phyloP scores from a whole-genome alignment of 768 basidiomycete genomes.

The Cystobasidium ongulense region DNA sequence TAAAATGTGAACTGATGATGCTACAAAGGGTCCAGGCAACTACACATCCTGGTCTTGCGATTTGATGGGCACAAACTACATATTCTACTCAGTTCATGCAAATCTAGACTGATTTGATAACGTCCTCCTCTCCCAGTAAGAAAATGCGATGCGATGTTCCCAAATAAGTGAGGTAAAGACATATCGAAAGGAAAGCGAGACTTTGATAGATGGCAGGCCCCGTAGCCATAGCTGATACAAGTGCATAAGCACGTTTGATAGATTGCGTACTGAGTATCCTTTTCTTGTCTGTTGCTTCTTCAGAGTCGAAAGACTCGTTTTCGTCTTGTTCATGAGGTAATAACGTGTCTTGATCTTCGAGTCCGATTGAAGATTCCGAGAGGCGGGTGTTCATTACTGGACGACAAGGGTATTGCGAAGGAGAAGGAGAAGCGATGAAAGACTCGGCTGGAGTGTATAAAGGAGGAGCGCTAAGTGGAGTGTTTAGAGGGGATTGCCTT shows the following conservation, averaged over 20 bases:
- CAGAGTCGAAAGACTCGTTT: neutral
- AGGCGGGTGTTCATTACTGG: neutral
- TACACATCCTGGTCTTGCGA: too few species aligned
- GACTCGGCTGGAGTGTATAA: neutral
- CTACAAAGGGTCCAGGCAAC: too few species aligned
- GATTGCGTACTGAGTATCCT: neutral
- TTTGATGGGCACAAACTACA: too few species aligned
- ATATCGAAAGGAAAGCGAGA: neutral
- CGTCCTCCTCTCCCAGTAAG: neutral
- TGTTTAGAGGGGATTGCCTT: constrained; percentile 3
- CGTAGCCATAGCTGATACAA: neutral
- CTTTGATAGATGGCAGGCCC: neutral
- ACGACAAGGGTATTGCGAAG: constrained; percentile 5
- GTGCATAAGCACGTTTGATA: neutral
- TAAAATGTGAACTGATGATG: too few species aligned
- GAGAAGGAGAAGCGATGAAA: neutral
- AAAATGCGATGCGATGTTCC: neutral
- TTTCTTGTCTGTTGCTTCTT: neutral
- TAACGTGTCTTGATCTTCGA: neutral
- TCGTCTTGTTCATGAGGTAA: neutral
- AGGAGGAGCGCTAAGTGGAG: neutral
- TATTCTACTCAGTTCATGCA: neutral
- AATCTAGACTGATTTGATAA: too few species aligned
- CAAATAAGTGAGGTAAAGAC: neutral
- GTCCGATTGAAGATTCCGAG: neutral